phyloP scores from a whole-genome alignment of 768 basidiomycete species.

The Plicaturopsis crispa region DNA sequence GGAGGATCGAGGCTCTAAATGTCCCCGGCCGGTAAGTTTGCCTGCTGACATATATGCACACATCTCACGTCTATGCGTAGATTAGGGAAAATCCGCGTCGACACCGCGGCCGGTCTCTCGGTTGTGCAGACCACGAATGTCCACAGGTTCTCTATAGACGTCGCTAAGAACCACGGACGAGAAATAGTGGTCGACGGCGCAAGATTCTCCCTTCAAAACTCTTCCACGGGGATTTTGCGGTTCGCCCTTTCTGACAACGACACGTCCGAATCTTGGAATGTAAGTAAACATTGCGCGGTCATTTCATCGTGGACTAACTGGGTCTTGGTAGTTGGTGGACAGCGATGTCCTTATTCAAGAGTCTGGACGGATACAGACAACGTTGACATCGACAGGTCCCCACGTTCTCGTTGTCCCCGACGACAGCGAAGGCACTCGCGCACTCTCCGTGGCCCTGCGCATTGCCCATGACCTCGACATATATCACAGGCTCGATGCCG shows the following conservation, averaged over 20 bases:
- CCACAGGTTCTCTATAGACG: conserved; percentile 21
- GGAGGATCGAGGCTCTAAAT: conserved; percentile 47
- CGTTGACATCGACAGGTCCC: conserved; percentile 48
- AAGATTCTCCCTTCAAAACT: no score
- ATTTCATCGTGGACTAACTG: no score
- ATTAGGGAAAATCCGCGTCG: conserved; percentile 10
- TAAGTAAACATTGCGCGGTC: no score
- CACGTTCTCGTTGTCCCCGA: conserved; percentile 51
- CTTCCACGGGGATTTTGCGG: no score
- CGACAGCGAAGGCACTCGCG: conserved; percentile 14
- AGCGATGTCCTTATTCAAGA: no score
- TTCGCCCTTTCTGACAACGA: no score
- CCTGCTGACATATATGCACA: not conserved
- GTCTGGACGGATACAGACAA: conserved; percentile 56
- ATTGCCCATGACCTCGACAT: conserved; percentile 60
- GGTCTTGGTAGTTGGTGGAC: no score
- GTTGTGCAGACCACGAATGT: conserved; percentile 23
- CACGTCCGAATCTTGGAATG: no score
- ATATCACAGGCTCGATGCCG: conserved; percentile 65
- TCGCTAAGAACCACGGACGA: not conserved
- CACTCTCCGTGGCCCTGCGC: conserved; percentile 50
- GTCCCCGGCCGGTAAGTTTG: conserved; percentile 61
- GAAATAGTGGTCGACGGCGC: no score
- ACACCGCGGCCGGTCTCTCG: conserved; percentile 8
- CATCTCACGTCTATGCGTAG: no score